Percentiles rank a stretch among this genome's conserved stretches.
Conservation (phyloP, 805 yeast genomes). For the Cyberlindnera euphorbiae region DNA sequence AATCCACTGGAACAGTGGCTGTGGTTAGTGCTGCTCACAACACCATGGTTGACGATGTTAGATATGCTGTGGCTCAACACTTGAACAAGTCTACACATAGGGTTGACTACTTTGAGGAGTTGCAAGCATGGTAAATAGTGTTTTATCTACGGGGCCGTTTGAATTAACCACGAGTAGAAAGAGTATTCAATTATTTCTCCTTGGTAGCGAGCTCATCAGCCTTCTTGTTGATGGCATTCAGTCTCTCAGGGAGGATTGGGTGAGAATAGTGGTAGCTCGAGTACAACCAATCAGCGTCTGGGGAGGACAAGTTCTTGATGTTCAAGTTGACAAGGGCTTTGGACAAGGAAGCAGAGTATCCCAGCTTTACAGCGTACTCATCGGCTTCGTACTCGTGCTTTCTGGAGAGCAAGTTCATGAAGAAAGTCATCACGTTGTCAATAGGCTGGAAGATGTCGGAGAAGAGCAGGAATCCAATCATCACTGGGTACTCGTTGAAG, state of each 20-base stretch:
- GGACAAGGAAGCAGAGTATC: conserved; percentile 64
- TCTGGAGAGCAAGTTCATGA: conserved; percentile 70
- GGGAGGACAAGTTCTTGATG: conserved; percentile 76
- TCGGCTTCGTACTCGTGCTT: conserved; percentile 93
- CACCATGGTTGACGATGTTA: conserved; percentile 46
- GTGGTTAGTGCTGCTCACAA: conserved; percentile 55
- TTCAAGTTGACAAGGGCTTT: conserved; percentile 70
- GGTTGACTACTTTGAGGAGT: conserved; percentile 53
- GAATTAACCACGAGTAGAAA: too few species aligned
- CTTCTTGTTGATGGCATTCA: conserved; percentile 56
- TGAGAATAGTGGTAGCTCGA: conserved; percentile 88
- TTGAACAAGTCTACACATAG: conserved; percentile 30
- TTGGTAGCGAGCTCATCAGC: conserved; percentile 14
- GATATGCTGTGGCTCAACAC: conserved; percentile 37
- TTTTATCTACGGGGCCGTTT: too few species aligned
- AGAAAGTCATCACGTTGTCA: conserved; percentile 62
- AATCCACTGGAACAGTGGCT: conserved; percentile 35
- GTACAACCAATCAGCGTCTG: conserved; percentile 86
- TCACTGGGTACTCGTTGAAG: conserved; percentile 54
- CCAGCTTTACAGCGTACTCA: conserved; percentile 70
- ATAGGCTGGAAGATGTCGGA: conserved; percentile 75
- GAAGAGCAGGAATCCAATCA: conserved; percentile 79
- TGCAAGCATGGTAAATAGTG: conserved; percentile 47
- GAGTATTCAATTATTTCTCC: too few species aligned
- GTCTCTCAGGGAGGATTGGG: conserved; percentile 88